Evolutionary conservation across 208 protist species (phyloP).

Genomic region (Crithidia sp.): DNA sequence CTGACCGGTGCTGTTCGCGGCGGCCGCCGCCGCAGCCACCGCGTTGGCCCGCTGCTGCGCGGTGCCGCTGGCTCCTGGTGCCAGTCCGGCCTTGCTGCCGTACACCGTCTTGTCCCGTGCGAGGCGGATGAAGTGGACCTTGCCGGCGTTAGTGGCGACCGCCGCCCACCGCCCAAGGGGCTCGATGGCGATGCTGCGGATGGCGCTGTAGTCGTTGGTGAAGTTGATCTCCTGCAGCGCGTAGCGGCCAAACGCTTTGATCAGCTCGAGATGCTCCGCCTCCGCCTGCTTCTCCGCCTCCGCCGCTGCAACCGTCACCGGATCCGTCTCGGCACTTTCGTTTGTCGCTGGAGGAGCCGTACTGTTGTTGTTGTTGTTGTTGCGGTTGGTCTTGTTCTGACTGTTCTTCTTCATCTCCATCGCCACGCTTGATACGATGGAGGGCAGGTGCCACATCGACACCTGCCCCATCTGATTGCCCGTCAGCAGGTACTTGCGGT

Average conservation of each 20-base stretch:
- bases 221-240: constrained; percentile 85
- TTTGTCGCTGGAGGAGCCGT: neutral
- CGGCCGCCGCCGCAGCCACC: neutral
- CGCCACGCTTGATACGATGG: constrained; percentile 62
- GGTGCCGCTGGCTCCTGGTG: neutral
- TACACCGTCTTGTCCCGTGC: constrained; percentile 32
- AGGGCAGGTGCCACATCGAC: constrained; percentile 85
- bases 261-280: constrained; percentile 1
- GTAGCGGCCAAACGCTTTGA: constrained; percentile 38
- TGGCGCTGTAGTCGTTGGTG: constrained; percentile 76
- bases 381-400: neutral
- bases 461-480: constrained; percentile 86
- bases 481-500: constrained; percentile 75
- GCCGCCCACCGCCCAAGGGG: constrained; percentile 76
- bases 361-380: neutral
- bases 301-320: neutral
- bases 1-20: neutral
- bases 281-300: constrained; percentile 19
- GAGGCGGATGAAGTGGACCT: constrained; percentile 84
- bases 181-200: constrained; percentile 83
- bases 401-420: constrained; percentile 34
- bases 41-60: neutral
- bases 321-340: constrained; percentile 2
- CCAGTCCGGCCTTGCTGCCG: constrained; percentile 27
- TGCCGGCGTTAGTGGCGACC: constrained; percentile 80